phyloP scores from a whole-genome alignment of 441 rosid genomes.

The Pelargonium citronellum region DNA sequence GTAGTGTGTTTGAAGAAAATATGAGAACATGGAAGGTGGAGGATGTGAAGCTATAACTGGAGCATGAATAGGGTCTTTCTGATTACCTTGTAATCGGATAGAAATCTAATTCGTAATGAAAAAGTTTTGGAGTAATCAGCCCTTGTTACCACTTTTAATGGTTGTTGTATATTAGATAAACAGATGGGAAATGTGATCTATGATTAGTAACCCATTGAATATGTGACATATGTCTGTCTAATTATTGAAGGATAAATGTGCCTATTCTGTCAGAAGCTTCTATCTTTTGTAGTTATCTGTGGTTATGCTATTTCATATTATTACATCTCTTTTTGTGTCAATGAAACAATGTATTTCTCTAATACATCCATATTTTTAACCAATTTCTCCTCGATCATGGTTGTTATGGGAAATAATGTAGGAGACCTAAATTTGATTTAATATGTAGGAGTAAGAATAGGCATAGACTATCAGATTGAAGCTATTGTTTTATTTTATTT shows the following conservation, averaged over 20 bases:
- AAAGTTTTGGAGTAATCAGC: too few relatives aligned
- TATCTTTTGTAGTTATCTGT: background rate
- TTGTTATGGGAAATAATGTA: too few relatives aligned
- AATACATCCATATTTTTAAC: background rate
- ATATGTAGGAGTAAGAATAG: background rate
- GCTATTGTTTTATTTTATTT: background rate
- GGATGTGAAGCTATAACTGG: background rate
- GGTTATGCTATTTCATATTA: background rate
- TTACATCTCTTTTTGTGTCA: background rate
- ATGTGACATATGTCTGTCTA: background rate
- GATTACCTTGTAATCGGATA: background rate
- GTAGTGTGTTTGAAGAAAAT: background rate
- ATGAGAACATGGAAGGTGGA: background rate
- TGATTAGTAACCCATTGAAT: background rate
- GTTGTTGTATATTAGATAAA: background rate
- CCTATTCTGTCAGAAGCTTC: background rate
- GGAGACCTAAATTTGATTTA: too few relatives aligned
- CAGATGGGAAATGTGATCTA: background rate
- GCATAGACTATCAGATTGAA: background rate
- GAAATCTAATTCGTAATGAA: background rate
- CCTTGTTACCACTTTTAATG: background rate
- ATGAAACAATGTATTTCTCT: background rate
- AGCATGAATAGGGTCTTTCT: background rate
- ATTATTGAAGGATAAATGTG: background rate
- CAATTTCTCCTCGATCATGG: too few relatives aligned